Percentiles rank a stretch among this genome's conserved stretches.
phyloP scores from a whole-genome alignment of 257 asterid genomes.

The Solanum pinnatisectum region DNA sequence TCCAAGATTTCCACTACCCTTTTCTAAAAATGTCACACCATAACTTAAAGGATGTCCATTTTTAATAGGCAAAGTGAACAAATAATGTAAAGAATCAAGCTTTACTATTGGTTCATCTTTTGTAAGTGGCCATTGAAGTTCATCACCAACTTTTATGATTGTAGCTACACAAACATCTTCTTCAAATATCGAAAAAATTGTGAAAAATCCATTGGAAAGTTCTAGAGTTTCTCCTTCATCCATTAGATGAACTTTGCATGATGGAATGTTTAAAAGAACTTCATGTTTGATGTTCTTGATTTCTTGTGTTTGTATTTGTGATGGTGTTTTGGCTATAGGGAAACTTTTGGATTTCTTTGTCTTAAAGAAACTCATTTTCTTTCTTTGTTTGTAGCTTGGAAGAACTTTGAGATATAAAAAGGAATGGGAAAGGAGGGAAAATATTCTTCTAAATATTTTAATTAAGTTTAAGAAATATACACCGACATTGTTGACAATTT shows the following conservation, averaged over 20 bases:
- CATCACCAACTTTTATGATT: conserved; percentile 49
- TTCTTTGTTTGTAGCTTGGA: background rate
- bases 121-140: conserved; percentile 78
- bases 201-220: conserved; percentile 51
- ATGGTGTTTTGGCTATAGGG: background rate
- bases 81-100: conserved; percentile 44
- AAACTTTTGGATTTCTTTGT: conserved; percentile 28
- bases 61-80: conserved; percentile 62
- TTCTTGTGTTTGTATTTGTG: conserved; percentile 17
- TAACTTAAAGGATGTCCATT: conserved; percentile 57
- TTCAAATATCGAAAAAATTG: conserved; percentile 34
- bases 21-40: conserved; percentile 52
- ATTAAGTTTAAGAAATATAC: background rate
- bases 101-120: conserved; percentile 80
- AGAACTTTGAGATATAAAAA: background rate
- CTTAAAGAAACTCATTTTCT: conserved; percentile 43
- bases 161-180: conserved; percentile 48
- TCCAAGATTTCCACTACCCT: conserved; percentile 18
- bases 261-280: conserved; percentile 31
- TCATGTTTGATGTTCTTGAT: conserved; percentile 42
- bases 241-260: conserved; percentile 61
- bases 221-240: conserved; percentile 59
- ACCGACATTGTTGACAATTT: accelerated
- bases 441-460: background rate
- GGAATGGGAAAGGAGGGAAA: background rate